Percentiles rank a stretch among this genome's conserved stretches.
phyloP scores from a whole-genome alignment of 2,329 filamentous ascomycete species.

The Verticillium nonalfalfae region DNA sequence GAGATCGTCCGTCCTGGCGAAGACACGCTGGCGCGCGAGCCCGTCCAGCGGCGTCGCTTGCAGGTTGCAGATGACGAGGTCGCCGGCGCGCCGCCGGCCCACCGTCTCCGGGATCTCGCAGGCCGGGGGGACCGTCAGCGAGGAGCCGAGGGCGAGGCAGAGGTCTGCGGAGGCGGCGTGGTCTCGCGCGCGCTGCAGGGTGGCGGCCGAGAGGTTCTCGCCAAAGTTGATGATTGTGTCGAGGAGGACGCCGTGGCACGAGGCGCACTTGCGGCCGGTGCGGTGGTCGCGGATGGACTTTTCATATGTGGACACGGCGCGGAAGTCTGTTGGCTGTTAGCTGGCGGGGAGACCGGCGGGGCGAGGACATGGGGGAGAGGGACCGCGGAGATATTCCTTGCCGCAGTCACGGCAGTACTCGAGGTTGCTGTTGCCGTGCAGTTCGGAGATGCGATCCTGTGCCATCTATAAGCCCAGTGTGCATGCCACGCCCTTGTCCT shows the following conservation, averaged over 20 bases:
- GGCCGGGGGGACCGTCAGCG: conserved; percentile 34
- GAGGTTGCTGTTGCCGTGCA: conserved; percentile 40
- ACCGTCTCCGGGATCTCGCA: conserved; percentile 30
- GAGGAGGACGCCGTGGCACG: conserved; percentile 28
- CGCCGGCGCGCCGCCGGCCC: conserved; percentile 19
- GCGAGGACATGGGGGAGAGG: neutral
- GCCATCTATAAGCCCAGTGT: neutral
- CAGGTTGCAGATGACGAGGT: conserved; percentile 38
- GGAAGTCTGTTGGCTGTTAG: conserved; percentile 27
- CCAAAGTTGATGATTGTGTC: conserved; percentile 41
- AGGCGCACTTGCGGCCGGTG: conserved; percentile 35
- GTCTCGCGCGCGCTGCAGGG: conserved; percentile 23
- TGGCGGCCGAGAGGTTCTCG: conserved; percentile 24
- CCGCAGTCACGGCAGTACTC: conserved; percentile 36
- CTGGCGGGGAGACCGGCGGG: neutral
- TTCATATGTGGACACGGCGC: conserved; percentile 34
- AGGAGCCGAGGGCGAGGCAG: conserved; percentile 39
- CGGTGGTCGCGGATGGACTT: conserved; percentile 36
- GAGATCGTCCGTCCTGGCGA: conserved; percentile 28
- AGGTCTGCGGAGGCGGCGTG: conserved; percentile 35
- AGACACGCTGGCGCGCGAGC: conserved; percentile 23
- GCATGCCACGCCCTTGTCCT: neutral
- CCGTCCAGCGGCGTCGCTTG: conserved; percentile 34
- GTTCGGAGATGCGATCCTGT: conserved; percentile 36
- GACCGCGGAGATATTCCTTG: conserved; percentile 38